Conservation (phyloP, 1,139 yeast species). For the Candida sojae region DNA sequence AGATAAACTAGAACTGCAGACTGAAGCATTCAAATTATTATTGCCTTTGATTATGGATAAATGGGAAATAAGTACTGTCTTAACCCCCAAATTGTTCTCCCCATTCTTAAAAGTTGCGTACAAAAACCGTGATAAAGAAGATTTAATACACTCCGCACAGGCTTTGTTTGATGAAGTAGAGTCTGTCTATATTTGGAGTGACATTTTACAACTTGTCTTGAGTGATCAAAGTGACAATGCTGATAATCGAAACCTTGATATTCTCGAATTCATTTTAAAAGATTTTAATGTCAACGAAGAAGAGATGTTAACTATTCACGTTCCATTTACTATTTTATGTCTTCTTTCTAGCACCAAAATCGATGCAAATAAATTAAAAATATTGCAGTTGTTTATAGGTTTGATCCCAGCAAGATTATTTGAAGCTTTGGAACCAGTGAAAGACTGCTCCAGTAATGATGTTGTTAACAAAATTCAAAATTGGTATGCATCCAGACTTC, state of each 20-base stretch:
- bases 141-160: constrained; percentile 58
- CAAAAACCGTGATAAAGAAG: constrained; percentile 25
- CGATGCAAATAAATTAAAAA: constrained; percentile 25
- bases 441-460: constrained; percentile 16
- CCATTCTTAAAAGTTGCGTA: constrained; percentile 55
- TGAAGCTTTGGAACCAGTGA: constrained; percentile 36
- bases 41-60: constrained; percentile 75
- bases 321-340: constrained; percentile 67
- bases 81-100: constrained; percentile 69
- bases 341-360: constrained; percentile 23
- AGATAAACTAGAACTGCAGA: constrained; percentile 28
- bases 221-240: constrained; percentile 2
- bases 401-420: constrained; percentile 63
- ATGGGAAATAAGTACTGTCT: constrained; percentile 85
- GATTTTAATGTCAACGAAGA: constrained; percentile 80
- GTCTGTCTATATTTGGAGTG: constrained; percentile 73
- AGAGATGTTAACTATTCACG: constrained; percentile 75
- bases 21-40: constrained; percentile 62
- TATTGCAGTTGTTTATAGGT: constrained; percentile 41
- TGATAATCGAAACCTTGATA: constrained; percentile 28
- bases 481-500: constrained; percentile 15
- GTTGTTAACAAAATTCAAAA: constrained; percentile 19
- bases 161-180: constrained; percentile 86
- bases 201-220: constrained; percentile 37
- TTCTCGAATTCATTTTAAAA: constrained; percentile 59